Conservation (phyloP, 306 rosid genomes). For the Quillaja saponaria region DNA sequence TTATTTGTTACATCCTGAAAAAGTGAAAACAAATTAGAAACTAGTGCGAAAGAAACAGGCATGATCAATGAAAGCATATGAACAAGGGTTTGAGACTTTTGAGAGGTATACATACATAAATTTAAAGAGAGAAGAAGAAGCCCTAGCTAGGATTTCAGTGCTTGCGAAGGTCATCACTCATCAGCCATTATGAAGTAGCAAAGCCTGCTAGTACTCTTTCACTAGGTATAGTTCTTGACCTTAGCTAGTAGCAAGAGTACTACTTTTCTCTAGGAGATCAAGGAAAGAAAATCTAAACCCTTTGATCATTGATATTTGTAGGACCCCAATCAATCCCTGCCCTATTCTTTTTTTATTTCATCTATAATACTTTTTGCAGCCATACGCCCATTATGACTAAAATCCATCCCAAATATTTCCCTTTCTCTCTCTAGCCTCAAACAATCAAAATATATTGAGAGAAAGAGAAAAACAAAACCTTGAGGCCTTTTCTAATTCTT, state of each 20-base stretch:
- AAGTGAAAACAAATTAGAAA: too few species aligned
- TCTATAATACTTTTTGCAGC: slow-evolving; percentile 39
- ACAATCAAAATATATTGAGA: not conserved
- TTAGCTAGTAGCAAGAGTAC: slow-evolving; percentile 7
- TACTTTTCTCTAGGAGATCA: slow-evolving; percentile 15
- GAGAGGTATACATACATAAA: not conserved
- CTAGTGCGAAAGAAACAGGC: too few species aligned
- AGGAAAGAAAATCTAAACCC: slow-evolving; percentile 7
- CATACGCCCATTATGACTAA: slow-evolving; percentile 34
- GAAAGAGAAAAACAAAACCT: slow-evolving; percentile 13
- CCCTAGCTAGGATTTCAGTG: slow-evolving; percentile 33
- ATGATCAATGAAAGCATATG: too few species aligned
- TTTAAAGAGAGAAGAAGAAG: not conserved
- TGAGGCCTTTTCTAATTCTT: not conserved
- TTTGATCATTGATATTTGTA: slow-evolving; percentile 24
- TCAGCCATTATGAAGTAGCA: not conserved
- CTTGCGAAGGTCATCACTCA: not conserved
- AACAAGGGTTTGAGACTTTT: too few species aligned
- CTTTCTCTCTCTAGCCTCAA: slow-evolving; percentile 5
- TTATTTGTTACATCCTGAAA: too few species aligned
- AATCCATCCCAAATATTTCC: slow-evolving; percentile 25
- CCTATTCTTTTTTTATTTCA: slow-evolving; percentile 31
- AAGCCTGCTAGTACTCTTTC: slow-evolving; percentile 18
- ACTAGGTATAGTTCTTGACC: slow-evolving; percentile 44
- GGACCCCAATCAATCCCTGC: slow-evolving; percentile 33